Percentiles rank a stretch among this genome's conserved stretches.
phyloP scores from a whole-genome alignment of 2,329 filamentous ascomycete species.

The Fusarium sp. region DNA sequence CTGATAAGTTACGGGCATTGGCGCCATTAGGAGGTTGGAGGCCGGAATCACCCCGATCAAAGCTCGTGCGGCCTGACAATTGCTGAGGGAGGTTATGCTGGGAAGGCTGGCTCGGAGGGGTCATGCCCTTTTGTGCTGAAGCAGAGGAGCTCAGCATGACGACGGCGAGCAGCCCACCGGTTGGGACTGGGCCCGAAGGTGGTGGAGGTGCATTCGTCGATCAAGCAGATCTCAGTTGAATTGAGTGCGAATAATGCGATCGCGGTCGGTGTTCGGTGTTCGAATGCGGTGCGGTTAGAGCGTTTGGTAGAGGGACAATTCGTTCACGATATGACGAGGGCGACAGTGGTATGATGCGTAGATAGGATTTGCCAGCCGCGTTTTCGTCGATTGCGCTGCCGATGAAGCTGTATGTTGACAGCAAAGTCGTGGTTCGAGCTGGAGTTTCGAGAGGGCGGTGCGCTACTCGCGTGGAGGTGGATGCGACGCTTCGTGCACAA shows the following conservation, averaged over 20 bases:
- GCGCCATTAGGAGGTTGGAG: constrained; percentile 65
- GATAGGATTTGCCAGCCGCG: constrained; percentile 7
- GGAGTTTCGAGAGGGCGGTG: constrained; percentile 33
- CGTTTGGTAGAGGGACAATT: constrained; percentile 9
- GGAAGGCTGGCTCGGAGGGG: constrained; percentile 54
- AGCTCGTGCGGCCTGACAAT: constrained; percentile 49
- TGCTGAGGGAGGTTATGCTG: constrained; percentile 54
- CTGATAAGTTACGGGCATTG: constrained; percentile 61
- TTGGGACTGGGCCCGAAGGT: constrained; percentile 56
- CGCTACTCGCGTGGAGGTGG: constrained; percentile 44
- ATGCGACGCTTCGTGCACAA: constrained; percentile 37
- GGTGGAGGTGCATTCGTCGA: constrained; percentile 56
- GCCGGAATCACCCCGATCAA: constrained; percentile 67
- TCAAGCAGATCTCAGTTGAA: constrained; percentile 29
- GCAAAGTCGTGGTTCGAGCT: constrained; percentile 26
- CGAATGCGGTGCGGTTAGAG: constrained; percentile 19
- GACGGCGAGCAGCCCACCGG: constrained; percentile 54
- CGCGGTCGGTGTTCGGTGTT: constrained; percentile 24
- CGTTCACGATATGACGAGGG: constrained; percentile 7
- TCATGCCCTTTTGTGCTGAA: constrained; percentile 51
- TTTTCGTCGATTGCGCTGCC: constrained; percentile 19
- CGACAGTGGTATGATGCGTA: constrained; percentile 6
- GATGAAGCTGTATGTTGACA: constrained; percentile 19
- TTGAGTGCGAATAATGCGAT: constrained; percentile 35
- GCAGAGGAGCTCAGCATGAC: constrained; percentile 53